Evolutionary conservation across 163 green algal genomes (phyloP), one percentile per base, ranked within the genome.

Genomic region (Picocystis sp.): DNA sequence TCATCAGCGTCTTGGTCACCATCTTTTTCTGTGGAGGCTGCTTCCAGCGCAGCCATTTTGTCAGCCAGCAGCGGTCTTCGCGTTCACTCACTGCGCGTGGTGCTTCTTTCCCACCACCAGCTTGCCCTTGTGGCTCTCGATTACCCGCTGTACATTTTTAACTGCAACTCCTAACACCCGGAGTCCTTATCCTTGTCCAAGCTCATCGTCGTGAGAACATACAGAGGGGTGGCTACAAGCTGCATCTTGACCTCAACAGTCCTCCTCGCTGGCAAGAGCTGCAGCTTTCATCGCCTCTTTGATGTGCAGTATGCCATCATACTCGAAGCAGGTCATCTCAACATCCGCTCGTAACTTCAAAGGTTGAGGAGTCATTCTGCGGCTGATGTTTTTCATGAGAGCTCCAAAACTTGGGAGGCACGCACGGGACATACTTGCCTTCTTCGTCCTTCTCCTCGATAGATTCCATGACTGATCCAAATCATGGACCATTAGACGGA

Each of bases 321-420:
- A 97, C 3, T 74, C 65, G 67, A 93, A 99, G 66, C 90, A 98
- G 11, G 87, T 97, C 58, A 99, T 79, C 76, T 99, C 90, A 49
- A 99, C 77, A 64, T 99, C 90, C 0, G 88, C 87, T 14, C 90
- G 79, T 60, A 99, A 90, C 71, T 99, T 99, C 44, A 96, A 73
- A 17, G 90, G 88, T 77, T 97, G 86, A 23, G 90, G 90, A 2
- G 90, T 99, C 82, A 99, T 88, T 41, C 90, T 75, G 50, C 90
- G 71, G 56, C 79, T 77, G 62, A 97, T 86, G 73, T 96, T 94
- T 65, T 90, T 93, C 52, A 95, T 61, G 50, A 97, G 66, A 17
- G 70, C 17, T 92, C 75, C 29, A 73, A 74, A 25, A 97, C 81
- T 45, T 81, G 63, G 74, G 61, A 17, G 76, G 73, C 33, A 92